Evolutionary conservation across 23 red algal genomes (phyloP).

Genomic region (Agarophyton chilense): DNA sequence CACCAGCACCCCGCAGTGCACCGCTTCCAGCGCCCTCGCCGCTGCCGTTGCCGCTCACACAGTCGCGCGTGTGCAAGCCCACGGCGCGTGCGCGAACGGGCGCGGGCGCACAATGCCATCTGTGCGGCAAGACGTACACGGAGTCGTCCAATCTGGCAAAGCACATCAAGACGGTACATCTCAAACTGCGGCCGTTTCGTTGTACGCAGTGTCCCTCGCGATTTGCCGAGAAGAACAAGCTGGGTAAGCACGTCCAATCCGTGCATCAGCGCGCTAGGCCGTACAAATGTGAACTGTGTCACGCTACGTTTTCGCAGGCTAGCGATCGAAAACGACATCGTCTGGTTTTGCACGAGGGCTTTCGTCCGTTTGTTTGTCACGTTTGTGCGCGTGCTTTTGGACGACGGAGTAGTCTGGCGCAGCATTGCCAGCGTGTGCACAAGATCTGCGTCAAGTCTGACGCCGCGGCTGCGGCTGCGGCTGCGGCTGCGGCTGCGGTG

Average conservation of each 20-base stretch:
- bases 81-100: neutral
- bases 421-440: slow-evolving; percentile 71
- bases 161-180: slow-evolving; percentile 74
- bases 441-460: neutral
- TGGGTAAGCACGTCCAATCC: slow-evolving; percentile 63
- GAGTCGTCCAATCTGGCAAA: slow-evolving; percentile 63
- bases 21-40: no score
- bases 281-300: slow-evolving; percentile 57
- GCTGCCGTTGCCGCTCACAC: no score
- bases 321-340: slow-evolving; percentile 65
- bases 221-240: slow-evolving; percentile 74
- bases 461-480: neutral
- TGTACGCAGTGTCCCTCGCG: slow-evolving; percentile 35
- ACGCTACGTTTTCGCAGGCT: slow-evolving; percentile 58
- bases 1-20: no score
- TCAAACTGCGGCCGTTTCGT: slow-evolving; percentile 67
- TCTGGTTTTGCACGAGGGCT: slow-evolving; percentile 51
- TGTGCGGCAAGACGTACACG: slow-evolving; percentile 67
- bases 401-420: slow-evolving; percentile 47
- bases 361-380: slow-evolving; percentile 50
- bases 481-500: neutral
- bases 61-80: no score
- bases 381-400: slow-evolving; percentile 65
- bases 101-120: neutral
- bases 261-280: slow-evolving; percentile 66